These are phyloP conservation scores for Aspergillus leporis DNA, from an alignment of 495 filamentous ascomycete genomes.

Conservation along the genomic window DNA sequence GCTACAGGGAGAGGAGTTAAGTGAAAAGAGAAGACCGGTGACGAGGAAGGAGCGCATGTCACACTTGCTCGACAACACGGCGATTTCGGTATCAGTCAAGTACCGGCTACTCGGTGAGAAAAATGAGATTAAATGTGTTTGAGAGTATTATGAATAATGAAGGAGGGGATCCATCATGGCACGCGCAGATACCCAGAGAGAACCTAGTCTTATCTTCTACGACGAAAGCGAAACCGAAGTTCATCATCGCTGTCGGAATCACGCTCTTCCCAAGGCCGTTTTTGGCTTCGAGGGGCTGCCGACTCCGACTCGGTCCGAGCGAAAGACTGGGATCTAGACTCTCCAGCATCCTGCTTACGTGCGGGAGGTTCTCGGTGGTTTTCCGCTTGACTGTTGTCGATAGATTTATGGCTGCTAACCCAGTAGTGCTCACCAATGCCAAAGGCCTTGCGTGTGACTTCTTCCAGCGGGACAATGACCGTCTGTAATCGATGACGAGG, in stretches of 20 bases:
- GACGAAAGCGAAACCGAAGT: slow-evolving; percentile 58
- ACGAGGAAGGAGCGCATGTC: not conserved
- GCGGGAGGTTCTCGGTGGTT: not conserved
- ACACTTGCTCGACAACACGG: not conserved
- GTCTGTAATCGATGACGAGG: slow-evolving; percentile 49
- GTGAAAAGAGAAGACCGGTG: too few species aligned
- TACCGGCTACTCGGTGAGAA: not conserved
- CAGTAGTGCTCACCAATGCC: slow-evolving; percentile 87
- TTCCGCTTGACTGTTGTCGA: slow-evolving; percentile 19
- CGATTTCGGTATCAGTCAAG: not conserved
- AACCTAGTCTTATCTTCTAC: slow-evolving; percentile 39
- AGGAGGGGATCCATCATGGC: not conserved
- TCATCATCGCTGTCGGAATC: slow-evolving; percentile 54
- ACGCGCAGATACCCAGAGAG: not conserved
- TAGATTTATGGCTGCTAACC: slow-evolving; percentile 37
- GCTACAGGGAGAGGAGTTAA: too few species aligned
- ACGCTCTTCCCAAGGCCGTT: slow-evolving; percentile 41
- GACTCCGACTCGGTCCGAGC: slow-evolving; percentile 17
- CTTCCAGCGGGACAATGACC: slow-evolving; percentile 78
- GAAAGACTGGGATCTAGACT: slow-evolving; percentile 10
- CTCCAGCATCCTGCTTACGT: not conserved
- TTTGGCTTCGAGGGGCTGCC: slow-evolving; percentile 30
- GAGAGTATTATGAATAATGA: not conserved
- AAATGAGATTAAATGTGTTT: not conserved
- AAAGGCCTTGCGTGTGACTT: slow-evolving; percentile 74